These are phyloP conservation scores for Boletus sensibilis DNA, from an alignment of 768 basidiomycete species.

Conservation along the genomic window DNA sequence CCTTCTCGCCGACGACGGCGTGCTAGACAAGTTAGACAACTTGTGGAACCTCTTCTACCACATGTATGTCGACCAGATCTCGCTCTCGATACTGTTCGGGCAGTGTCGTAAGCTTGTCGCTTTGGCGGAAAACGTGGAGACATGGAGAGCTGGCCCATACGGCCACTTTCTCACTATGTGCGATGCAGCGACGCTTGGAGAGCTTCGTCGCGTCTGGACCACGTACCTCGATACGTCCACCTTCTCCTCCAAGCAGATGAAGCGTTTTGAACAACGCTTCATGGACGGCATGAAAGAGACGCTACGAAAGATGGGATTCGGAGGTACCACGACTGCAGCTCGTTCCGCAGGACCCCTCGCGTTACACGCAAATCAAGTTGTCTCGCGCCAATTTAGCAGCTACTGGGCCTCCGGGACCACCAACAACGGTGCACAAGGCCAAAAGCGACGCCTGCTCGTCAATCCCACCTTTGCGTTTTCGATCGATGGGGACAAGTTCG, in stretches of 20 bases:
- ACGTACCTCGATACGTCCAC: slow-evolving; percentile 14
- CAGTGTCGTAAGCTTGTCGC: slow-evolving; percentile 30
- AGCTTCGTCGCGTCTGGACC: slow-evolving; percentile 22
- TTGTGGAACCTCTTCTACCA: slow-evolving; percentile 32
- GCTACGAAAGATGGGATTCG: not conserved
- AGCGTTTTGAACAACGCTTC: slow-evolving; percentile 12
- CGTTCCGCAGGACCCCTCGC: slow-evolving; percentile 31
- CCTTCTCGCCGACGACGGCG: slow-evolving; percentile 22
- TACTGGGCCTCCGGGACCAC: slow-evolving; percentile 27
- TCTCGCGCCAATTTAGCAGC: slow-evolving; percentile 15
- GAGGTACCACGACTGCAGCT: slow-evolving; percentile 6
- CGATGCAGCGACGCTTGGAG: slow-evolving; percentile 18
- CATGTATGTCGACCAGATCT: slow-evolving; percentile 18
- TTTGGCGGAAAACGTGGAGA: slow-evolving; percentile 13
- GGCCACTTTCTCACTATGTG: slow-evolving; percentile 24
- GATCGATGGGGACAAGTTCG: slow-evolving; percentile 23
- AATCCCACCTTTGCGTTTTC: slow-evolving; percentile 34
- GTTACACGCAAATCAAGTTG: not conserved
- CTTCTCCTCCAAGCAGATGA: slow-evolving; percentile 4
- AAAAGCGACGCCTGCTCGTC: not conserved
- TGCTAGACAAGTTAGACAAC: slow-evolving; percentile 4
- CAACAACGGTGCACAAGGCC: not conserved
- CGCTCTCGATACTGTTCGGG: slow-evolving; percentile 17
- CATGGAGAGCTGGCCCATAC: slow-evolving; percentile 28
- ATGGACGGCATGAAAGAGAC: slow-evolving; percentile 10